Base-by-base conservation (phyloP, 257 asterid species). In the Paraleonurus japonicus region DNA sequence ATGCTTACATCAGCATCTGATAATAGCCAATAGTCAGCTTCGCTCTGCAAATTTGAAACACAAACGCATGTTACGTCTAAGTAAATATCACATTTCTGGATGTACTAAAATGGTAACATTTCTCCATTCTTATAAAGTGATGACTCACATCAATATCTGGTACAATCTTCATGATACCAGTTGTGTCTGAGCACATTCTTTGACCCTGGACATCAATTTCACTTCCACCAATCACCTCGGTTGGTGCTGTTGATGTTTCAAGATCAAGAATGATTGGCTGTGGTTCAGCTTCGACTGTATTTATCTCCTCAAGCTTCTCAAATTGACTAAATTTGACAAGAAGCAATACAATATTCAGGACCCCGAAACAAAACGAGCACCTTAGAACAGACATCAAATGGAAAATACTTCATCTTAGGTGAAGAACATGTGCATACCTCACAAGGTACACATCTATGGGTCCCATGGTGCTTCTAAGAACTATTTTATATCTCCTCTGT, bases 401-500 rank as follows among this genome's bases (percentile, higher is more conserved):
- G 60, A 28, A 48, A 43, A 35, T 28, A 57, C 26, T 27, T 55
- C 53, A 19, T 57, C 5, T 13, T 16, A 23, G 26, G 13, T 13
- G 8, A 45, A 51, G 33, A 26, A 45, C 48, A 55, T 51, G 27
- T 58, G 48, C 74, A 61, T 80, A 87, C 96, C 97, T 89, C 72
- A 89, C 89, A 54, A 91, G 95, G 82, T 82, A 89, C 73, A 87
- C 87, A 80, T 92, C 91, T 19, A 89, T 75, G 3, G 91, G 92
- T 22, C 97, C 98, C 96, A 85, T 86, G 70, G 93, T 86, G 87
- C 97, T 92, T 43, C 92, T 80, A 39, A 87, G 82, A 61, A 82
- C 85, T 27, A 92, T 82, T 79, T 84, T 85, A 69, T 86, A 89
- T 76, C 96, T 85, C 82, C 95, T 88, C 77, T 92, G 92, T 13